These are phyloP conservation scores for Pyrenochaeta sp. DNA, from an alignment of 2,329 filamentous ascomycete species.

Conservation along the genomic window DNA sequence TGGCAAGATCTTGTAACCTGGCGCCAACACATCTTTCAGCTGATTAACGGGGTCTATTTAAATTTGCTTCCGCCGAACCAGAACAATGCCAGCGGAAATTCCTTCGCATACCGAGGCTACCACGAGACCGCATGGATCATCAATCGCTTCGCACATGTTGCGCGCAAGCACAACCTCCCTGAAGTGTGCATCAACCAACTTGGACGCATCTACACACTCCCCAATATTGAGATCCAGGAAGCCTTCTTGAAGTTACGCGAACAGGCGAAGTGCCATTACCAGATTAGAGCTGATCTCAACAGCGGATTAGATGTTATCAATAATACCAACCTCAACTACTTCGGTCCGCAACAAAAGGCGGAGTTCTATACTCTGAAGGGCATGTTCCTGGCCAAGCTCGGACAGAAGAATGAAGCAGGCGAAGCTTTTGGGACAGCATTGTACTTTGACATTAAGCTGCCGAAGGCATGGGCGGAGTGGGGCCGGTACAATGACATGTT, in stretches of 20 bases:
- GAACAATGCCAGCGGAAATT: slow-evolving; percentile 81
- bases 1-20: slow-evolving; percentile 99
- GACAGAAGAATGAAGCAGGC: slow-evolving; percentile 89
- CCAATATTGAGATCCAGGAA: slow-evolving; percentile 99
- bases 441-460: slow-evolving; percentile 93
- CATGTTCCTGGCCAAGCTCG: slow-evolving; percentile 97
- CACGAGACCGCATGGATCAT: slow-evolving; percentile 99
- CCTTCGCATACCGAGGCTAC: slow-evolving; percentile 95
- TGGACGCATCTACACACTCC: slow-evolving; percentile 96
- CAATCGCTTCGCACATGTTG: slow-evolving; percentile 97
- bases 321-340: slow-evolving; percentile 99
- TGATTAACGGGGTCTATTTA: slow-evolving; percentile 95
- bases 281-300: slow-evolving; percentile 90
- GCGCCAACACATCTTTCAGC: slow-evolving; percentile 97
- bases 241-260: slow-evolving; percentile 98
- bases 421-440: slow-evolving; percentile 93
- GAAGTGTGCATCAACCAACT: slow-evolving; percentile 98
- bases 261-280: slow-evolving; percentile 98
- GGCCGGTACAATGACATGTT: slow-evolving; percentile 96
- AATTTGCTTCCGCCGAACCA: slow-evolving; percentile 81
- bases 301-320: slow-evolving; percentile 98
- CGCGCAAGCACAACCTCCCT: slow-evolving; percentile 93
- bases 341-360: slow-evolving; percentile 93
- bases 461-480: slow-evolving; percentile 99
- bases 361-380: slow-evolving; percentile 99